Percentiles rank a stretch among this genome's conserved stretches.
Conservation (phyloP, 352 stramenopile genomes). For the Globisporangium spiculum region DNA sequence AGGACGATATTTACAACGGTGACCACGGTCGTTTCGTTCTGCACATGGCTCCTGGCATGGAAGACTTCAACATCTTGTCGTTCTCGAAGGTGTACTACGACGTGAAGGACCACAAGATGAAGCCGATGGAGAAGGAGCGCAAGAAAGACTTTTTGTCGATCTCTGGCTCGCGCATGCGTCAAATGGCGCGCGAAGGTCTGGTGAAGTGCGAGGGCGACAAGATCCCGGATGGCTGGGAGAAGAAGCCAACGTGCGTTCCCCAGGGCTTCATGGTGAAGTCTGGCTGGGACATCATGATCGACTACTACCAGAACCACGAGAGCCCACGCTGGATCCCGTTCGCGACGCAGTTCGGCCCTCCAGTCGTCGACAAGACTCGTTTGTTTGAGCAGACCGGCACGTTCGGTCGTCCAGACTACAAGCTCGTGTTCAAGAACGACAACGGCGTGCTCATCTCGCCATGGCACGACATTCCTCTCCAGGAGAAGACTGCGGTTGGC, state of each 20-base stretch:
- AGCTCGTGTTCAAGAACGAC: slow-evolving; percentile 71
- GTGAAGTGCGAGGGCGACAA: slow-evolving; percentile 83
- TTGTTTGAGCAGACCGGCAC: slow-evolving; percentile 57
- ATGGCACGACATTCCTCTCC: slow-evolving; percentile 97
- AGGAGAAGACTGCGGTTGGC: slow-evolving; percentile 55
- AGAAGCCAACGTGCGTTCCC: slow-evolving; percentile 91
- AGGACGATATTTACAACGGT: slow-evolving; percentile 96
- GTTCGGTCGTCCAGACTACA: slow-evolving; percentile 73
- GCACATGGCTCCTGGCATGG: slow-evolving; percentile 94
- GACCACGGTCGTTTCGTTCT: slow-evolving; percentile 97
- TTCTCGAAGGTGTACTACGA: slow-evolving; percentile 98
- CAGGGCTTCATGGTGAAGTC: slow-evolving; percentile 98
- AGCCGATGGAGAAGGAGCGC: slow-evolving; percentile 89
- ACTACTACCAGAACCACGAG: slow-evolving; percentile 98
- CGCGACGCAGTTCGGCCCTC: slow-evolving; percentile 61
- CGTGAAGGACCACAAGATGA: slow-evolving; percentile 97
- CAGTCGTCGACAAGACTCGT: slow-evolving; percentile 41
- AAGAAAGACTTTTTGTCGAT: slow-evolving; percentile 98
- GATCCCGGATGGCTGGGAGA: slow-evolving; percentile 71
- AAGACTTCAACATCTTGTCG: slow-evolving; percentile 93
- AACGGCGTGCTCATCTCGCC: slow-evolving; percentile 87
- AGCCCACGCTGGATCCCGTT: slow-evolving; percentile 79
- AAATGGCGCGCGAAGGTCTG: slow-evolving; percentile 93
- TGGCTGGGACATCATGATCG: slow-evolving; percentile 97
- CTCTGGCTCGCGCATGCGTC: slow-evolving; percentile 96